These are phyloP conservation scores for Aspergillus conjunctus DNA, from an alignment of 495 filamentous ascomycete genomes.

Conservation along the genomic window DNA sequence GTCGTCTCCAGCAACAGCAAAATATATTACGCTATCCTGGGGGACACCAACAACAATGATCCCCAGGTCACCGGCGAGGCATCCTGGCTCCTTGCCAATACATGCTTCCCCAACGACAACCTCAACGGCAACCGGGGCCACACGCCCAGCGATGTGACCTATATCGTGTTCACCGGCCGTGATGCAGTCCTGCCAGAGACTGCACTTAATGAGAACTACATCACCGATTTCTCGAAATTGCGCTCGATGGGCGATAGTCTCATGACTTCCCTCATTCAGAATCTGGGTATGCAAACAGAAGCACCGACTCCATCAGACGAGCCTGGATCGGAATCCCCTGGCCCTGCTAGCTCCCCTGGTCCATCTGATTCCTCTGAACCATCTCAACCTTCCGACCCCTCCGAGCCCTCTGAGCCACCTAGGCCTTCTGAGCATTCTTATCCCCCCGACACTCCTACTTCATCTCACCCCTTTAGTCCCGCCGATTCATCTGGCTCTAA, in stretches of 20 bases:
- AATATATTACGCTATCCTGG: slow-evolving; percentile 45
- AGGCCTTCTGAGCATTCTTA: no score
- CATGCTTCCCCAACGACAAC: slow-evolving; percentile 40
- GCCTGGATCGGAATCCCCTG: no score
- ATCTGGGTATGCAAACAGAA: slow-evolving; percentile 14
- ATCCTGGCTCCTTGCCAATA: slow-evolving; percentile 42
- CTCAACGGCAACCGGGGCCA: slow-evolving; percentile 39
- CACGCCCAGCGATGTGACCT: slow-evolving; percentile 37
- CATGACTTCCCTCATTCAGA: slow-evolving; percentile 38
- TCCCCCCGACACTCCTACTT: no score
- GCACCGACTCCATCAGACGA: no score
- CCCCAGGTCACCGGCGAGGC: slow-evolving; percentile 43
- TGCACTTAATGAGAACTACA: slow-evolving; percentile 36
- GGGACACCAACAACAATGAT: slow-evolving; percentile 36
- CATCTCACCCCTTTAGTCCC: no score
- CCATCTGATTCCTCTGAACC: no score
- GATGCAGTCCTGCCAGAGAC: slow-evolving; percentile 34
- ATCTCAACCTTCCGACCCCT: no score
- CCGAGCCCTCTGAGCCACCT: no score
- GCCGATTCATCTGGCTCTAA: no score
- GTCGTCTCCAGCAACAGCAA: slow-evolving; percentile 27
- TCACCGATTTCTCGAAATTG: slow-evolving; percentile 41
- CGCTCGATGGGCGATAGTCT: slow-evolving; percentile 39
- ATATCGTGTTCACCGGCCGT: slow-evolving; percentile 41
- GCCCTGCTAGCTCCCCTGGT: no score